Evolutionary conservation across 495 filamentous ascomycete genomes (phyloP).

Genomic region (Endocarpon pusillum): DNA sequence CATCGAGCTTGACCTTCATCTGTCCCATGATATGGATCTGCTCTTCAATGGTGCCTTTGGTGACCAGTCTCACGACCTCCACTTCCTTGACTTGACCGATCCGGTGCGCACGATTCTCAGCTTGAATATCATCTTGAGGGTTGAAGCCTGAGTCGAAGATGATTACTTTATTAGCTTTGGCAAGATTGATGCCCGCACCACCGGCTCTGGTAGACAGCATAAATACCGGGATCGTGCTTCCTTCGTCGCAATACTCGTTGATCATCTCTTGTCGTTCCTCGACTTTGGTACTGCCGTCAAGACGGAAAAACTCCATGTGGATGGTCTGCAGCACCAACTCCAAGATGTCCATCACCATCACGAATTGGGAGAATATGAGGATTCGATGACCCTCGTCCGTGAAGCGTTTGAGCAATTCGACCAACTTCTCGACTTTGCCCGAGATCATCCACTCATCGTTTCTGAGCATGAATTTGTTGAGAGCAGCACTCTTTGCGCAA

Average conservation of each 20-base stretch:
- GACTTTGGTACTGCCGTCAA: slow-evolving; percentile 77
- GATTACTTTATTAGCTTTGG: slow-evolving; percentile 89
- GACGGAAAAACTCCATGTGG: slow-evolving; percentile 54
- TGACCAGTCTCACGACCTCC: slow-evolving; percentile 71
- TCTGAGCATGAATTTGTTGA: slow-evolving; percentile 52
- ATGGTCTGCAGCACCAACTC: slow-evolving; percentile 62
- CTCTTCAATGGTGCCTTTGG: slow-evolving; percentile 74
- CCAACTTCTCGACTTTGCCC: slow-evolving; percentile 72
- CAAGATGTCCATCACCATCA: slow-evolving; percentile 78
- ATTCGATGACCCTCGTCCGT: slow-evolving; percentile 70
- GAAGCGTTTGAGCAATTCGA: slow-evolving; percentile 52
- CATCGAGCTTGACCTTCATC: slow-evolving; percentile 83
- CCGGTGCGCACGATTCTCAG: slow-evolving; percentile 88
- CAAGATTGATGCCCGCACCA: slow-evolving; percentile 87
- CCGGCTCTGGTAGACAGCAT: slow-evolving; percentile 85
- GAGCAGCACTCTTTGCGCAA: slow-evolving; percentile 53
- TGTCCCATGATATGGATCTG: slow-evolving; percentile 78
- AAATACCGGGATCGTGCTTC: slow-evolving; percentile 71
- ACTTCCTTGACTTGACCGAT: slow-evolving; percentile 83
- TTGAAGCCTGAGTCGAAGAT: slow-evolving; percentile 95
- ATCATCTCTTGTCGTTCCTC: slow-evolving; percentile 70
- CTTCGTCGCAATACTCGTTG: slow-evolving; percentile 58
- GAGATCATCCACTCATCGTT: slow-evolving; percentile 75
- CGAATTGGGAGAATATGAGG: slow-evolving; percentile 84
- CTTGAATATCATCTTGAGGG: slow-evolving; percentile 90